A percentile compares a stretch with the other conserved stretches of the same genome.
Conservation (phyloP, 1,139 yeast species). For the Barnettozyma hawaiiensis region DNA sequence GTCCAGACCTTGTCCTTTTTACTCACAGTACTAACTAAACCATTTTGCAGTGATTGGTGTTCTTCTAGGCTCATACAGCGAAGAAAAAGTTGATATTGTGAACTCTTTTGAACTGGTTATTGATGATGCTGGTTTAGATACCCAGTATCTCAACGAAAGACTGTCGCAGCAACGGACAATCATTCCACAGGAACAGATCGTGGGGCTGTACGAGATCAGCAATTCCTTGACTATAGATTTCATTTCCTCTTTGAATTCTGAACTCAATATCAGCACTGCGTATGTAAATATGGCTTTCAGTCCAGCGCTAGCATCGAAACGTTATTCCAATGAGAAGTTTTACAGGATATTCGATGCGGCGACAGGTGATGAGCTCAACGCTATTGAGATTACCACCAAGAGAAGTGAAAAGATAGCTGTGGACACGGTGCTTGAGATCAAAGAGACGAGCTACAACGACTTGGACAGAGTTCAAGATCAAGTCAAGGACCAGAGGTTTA, state of each 20-base stretch:
- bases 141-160: slow-evolving; percentile 6
- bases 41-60: slow-evolving; percentile 5
- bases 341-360: slow-evolving; percentile 10
- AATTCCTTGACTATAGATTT: not conserved
- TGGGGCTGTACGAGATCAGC: slow-evolving; percentile 13
- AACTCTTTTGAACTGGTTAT: slow-evolving; percentile 13
- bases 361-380: slow-evolving; percentile 11
- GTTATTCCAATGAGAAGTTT: slow-evolving; percentile 17
- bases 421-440: slow-evolving; percentile 17
- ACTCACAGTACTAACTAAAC: not conserved
- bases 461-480: slow-evolving; percentile 9
- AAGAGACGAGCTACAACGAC: slow-evolving; percentile 13
- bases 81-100: slow-evolving; percentile 2
- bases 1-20: too few relatives aligned
- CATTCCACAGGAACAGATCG: slow-evolving; percentile 11
- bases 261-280: slow-evolving; percentile 19
- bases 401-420: slow-evolving; percentile 22
- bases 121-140: slow-evolving; percentile 3
- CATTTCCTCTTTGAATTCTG: not conserved
- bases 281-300: slow-evolving; percentile 11
- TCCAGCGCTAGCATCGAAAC: slow-evolving; percentile 12
- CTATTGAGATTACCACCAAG: slow-evolving; percentile 11
- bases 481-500: slow-evolving; percentile 10
- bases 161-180: slow-evolving; percentile 11
- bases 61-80: slow-evolving; percentile 3